Conservation (phyloP, 1,139 yeast genomes). For the Kluyveromyces sp. region DNA sequence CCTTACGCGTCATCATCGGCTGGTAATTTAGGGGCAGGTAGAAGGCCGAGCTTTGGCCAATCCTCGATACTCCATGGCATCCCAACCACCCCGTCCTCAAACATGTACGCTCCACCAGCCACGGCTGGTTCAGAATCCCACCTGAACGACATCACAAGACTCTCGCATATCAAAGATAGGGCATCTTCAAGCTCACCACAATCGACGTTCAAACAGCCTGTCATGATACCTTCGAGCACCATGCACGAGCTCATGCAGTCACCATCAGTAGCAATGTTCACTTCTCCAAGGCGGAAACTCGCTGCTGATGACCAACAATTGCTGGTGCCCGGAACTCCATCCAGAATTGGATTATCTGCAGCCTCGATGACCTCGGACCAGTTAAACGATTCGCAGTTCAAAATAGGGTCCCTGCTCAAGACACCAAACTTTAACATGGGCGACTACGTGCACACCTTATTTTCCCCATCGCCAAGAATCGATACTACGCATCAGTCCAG, state of each 20-base stretch:
- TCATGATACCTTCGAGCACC: conserved; percentile 2
- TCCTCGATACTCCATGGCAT: conserved; percentile 1
- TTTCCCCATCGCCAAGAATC: conserved; percentile 30
- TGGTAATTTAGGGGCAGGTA: conserved; percentile 1
- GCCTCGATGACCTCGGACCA: background rate
- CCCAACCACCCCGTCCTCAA: conserved; percentile 22
- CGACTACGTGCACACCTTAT: conserved; percentile 29
- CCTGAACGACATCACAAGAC: conserved; percentile 13
- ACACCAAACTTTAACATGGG: conserved; percentile 31
- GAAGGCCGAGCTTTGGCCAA: conserved; percentile 1
- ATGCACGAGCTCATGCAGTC: conserved; percentile 20
- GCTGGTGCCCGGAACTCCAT: conserved; percentile 24
- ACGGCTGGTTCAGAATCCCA: conserved; percentile 14
- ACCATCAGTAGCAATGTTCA: conserved; percentile 20
- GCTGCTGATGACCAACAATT: conserved; percentile 6
- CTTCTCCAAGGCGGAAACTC: conserved; percentile 17
- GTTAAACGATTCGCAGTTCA: conserved; percentile 9
- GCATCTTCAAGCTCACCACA: conserved; percentile 22
- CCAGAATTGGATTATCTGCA: conserved; percentile 13
- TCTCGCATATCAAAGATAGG: conserved; percentile 25
- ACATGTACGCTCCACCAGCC: conserved; percentile 8
- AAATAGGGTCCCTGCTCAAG: conserved; percentile 16
- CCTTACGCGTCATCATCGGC: conserved; percentile 22
- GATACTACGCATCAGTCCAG: conserved; percentile 2
- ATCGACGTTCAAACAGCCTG: conserved; percentile 26